Evolutionary conservation across 768 basidiomycete species (phyloP).

Genomic region (Lentinula sp.): DNA sequence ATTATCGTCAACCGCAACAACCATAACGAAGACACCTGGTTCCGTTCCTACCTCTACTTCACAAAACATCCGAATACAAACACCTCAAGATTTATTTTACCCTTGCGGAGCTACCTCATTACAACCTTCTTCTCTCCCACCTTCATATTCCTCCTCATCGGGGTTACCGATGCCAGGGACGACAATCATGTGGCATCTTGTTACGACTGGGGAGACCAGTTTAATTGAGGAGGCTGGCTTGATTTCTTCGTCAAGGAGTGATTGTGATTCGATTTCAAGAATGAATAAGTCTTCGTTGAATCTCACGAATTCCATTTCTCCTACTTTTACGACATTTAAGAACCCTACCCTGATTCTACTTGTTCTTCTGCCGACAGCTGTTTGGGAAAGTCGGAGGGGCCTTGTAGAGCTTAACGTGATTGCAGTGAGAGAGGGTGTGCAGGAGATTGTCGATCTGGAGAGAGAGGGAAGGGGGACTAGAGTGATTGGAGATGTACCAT

Average conservation of each 20-base stretch:
- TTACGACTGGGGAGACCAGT: neutral
- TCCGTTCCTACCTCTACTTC: neutral
- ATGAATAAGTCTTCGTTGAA: neutral
- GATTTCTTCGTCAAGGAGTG: neutral
- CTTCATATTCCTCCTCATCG: neutral
- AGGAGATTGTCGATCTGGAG: neutral
- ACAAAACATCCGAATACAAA: neutral
- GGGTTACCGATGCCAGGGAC: slow-evolving; percentile 5
- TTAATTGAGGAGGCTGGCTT: neutral
- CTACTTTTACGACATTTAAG: neutral
- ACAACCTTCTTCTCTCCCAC: slow-evolving; percentile 25
- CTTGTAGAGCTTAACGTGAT: neutral
- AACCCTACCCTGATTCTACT: neutral
- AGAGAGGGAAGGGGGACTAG: slow-evolving; percentile 2
- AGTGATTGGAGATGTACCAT: neutral
- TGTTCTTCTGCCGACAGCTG: neutral
- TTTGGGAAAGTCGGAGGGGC: slow-evolving; percentile 5
- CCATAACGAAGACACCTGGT: too few species aligned
- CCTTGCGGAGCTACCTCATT: slow-evolving; percentile 40
- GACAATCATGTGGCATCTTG: slow-evolving; percentile 3
- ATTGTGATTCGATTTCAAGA: neutral
- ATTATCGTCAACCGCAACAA: neutral
- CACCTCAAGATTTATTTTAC: slow-evolving; percentile 27
- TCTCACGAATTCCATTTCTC: neutral
- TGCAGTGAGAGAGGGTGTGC: neutral